Conservation (phyloP, 1,284 basidiomycete genomes). For the Cryptococcus neoformans region DNA sequence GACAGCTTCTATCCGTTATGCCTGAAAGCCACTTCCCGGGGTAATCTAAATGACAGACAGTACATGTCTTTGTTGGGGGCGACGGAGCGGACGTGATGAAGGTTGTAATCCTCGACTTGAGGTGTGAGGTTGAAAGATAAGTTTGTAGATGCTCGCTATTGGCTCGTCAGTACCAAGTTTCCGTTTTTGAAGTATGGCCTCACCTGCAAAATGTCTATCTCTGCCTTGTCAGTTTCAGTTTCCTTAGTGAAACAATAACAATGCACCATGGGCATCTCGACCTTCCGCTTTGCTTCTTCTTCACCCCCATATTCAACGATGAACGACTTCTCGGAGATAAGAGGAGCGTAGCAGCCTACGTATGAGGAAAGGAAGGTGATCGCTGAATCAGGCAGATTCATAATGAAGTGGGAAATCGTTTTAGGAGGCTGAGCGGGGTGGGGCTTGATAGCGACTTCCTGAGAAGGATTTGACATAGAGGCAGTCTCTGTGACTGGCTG, state of each 20-base stretch:
- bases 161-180: neutral
- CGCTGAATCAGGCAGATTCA: constrained; percentile 95
- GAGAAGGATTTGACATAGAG: neutral
- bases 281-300: constrained; percentile 7
- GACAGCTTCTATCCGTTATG: neutral
- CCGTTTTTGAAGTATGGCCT: constrained; percentile 29
- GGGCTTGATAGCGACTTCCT: constrained; percentile 3
- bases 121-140: constrained; percentile 60
- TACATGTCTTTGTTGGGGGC: constrained; percentile 99
- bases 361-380: constrained; percentile 88
- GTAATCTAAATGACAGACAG: constrained; percentile 88
- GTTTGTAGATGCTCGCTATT: constrained; percentile 68
- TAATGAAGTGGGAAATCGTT: constrained; percentile 81
- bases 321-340: constrained; percentile 25
- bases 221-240: constrained; percentile 64
- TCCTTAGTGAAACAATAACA: constrained; percentile 96
- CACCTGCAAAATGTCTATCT: constrained; percentile 75
- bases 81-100: constrained; percentile 85
- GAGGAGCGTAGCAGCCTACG: constrained; percentile 59
- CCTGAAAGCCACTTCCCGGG: constrained; percentile 51
- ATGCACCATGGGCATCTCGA: constrained; percentile 83
- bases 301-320: constrained; percentile 9
- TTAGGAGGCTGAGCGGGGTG: constrained; percentile 30
- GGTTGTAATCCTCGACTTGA: constrained; percentile 53
- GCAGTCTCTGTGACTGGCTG: neutral